phyloP scores from a whole-genome alignment of 176 grass and related monocot species.

The Puccinellia tenuiflora region DNA sequence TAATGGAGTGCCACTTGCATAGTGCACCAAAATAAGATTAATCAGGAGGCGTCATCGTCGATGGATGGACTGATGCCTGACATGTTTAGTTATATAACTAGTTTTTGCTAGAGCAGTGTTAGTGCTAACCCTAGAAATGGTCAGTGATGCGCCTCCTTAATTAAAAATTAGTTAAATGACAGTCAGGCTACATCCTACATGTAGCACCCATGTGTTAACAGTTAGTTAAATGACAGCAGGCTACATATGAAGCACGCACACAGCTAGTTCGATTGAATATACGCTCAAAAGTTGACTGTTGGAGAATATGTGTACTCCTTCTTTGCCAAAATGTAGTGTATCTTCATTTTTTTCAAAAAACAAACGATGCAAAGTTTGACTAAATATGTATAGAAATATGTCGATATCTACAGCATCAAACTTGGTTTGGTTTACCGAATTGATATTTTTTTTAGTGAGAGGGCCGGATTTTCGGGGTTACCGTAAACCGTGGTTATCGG shows the following conservation, averaged over 20 bases:
- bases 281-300: constrained; percentile 18
- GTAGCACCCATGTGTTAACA: background rate
- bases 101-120: background rate
- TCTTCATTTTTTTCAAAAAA: too few species aligned
- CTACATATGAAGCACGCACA: constrained; percentile 3
- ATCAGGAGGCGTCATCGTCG: background rate
- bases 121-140: constrained; percentile 30
- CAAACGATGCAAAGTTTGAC: too few species aligned
- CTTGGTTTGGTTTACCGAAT: too few species aligned
- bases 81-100: background rate
- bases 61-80: too few species aligned
- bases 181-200: background rate
- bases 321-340: too few species aligned
- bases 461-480: too few species aligned
- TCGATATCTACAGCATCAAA: too few species aligned
- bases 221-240: background rate
- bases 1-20: too few species aligned
- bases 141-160: constrained; percentile 26
- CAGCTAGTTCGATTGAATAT: constrained; percentile 9
- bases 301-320: too few species aligned
- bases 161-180: background rate
- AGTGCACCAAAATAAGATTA: background rate
- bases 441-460: too few species aligned
- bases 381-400: too few species aligned
- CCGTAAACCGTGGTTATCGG: too few species aligned